A percentile compares a stretch with the other conserved stretches of the same genome.
These are phyloP conservation scores for Ogataea minuta DNA, from an alignment of 805 yeast species.

Conservation along the genomic window DNA sequence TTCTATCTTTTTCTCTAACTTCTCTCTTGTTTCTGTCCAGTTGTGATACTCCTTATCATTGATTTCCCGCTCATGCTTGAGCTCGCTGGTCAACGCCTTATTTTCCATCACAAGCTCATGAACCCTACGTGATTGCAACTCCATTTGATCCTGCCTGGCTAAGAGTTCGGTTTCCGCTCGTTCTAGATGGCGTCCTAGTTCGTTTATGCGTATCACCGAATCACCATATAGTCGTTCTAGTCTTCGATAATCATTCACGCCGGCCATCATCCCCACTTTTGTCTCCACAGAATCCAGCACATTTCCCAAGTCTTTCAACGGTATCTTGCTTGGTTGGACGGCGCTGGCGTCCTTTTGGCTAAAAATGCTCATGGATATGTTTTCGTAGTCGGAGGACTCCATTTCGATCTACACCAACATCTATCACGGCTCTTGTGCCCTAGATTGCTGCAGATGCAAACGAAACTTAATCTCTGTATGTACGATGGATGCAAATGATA, in stretches of 20 bases:
- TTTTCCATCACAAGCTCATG: constrained; percentile 30
- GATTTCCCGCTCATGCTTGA: constrained; percentile 29
- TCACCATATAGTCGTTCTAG: constrained; percentile 33
- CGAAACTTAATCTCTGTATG: not conserved
- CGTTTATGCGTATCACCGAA: constrained; percentile 29
- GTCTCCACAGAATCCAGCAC: constrained; percentile 12
- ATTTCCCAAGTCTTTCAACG: constrained; percentile 20
- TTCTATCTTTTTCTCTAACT: constrained; percentile 29
- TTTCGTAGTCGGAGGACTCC: constrained; percentile 26
- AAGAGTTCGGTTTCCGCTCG: constrained; percentile 34
- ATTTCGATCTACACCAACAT: constrained; percentile 9
- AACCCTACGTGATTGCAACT: constrained; percentile 25
- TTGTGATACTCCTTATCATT: constrained; percentile 32
- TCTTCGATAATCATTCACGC: constrained; percentile 20
- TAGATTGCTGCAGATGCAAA: not conserved
- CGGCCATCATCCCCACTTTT: not conserved
- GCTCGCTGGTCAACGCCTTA: constrained; percentile 24
- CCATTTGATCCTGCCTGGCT: constrained; percentile 29
- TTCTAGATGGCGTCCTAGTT: constrained; percentile 35
- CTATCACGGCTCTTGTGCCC: not conserved
- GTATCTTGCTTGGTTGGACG: constrained; percentile 9
- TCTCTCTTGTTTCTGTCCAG: constrained; percentile 29
- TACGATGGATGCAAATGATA: not conserved
- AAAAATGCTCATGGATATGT: constrained; percentile 16
- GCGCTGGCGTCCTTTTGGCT: constrained; percentile 9